These are phyloP conservation scores for Adansonia madagascariensis DNA, from an alignment of 441 rosid genomes.

Conservation along the genomic window DNA sequence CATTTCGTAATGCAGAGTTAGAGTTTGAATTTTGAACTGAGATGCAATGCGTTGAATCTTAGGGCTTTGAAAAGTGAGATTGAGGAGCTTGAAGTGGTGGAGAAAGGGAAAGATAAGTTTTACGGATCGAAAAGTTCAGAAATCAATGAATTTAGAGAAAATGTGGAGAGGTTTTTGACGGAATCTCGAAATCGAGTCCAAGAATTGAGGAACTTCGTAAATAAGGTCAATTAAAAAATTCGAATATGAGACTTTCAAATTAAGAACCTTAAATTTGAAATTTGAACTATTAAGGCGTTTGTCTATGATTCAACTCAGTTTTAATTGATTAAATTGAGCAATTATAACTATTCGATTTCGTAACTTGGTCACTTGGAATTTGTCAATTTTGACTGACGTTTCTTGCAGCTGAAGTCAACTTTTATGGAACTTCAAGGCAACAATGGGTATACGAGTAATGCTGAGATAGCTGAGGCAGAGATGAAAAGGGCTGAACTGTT, in stretches of 20 bases:
- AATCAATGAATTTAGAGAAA: constrained; percentile 54
- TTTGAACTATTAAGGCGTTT: not conserved
- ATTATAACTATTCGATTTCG: not conserved
- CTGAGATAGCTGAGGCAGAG: constrained; percentile 53
- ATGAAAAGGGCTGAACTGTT: constrained; percentile 41
- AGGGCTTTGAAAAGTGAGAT: constrained; percentile 63
- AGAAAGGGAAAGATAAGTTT: constrained; percentile 52
- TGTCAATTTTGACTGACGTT: not conserved
- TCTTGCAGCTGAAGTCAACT: constrained; percentile 42
- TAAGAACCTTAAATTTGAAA: not conserved
- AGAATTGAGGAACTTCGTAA: constrained; percentile 41
- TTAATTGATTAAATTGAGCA: not conserved
- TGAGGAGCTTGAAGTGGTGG: constrained; percentile 58
- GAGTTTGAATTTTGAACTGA: constrained; percentile 4
- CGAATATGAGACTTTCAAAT: not conserved
- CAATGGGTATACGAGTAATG: constrained; percentile 32
- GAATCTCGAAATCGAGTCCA: constrained; percentile 41
- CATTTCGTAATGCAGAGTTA: not conserved
- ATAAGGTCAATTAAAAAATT: constrained; percentile 41
- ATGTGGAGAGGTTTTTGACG: constrained; percentile 39
- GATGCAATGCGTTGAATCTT: constrained; percentile 15
- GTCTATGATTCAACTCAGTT: not conserved
- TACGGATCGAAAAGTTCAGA: constrained; percentile 47
- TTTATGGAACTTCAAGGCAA: constrained; percentile 45
- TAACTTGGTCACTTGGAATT: not conserved